Percentiles rank a stretch among this genome's conserved stretches.
Evolutionary conservation across 768 basidiomycete species (phyloP).

Genomic region (Kwoniella sp.): DNA sequence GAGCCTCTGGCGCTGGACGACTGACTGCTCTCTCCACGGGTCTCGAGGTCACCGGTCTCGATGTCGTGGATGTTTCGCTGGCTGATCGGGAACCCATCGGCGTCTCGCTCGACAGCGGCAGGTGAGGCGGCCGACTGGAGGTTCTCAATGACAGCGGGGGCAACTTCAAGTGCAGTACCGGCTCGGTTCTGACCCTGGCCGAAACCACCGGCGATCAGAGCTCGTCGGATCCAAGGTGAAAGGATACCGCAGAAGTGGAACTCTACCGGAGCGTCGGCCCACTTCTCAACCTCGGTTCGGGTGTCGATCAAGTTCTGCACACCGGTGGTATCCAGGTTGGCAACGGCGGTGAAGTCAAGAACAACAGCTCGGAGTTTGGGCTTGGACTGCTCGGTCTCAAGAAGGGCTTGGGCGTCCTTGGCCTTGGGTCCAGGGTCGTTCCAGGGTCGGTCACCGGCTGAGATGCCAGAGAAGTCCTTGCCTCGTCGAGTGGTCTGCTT

Average conservation of each 20-base stretch:
- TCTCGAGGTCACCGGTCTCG: conserved; percentile 8
- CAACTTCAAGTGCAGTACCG: conserved; percentile 66
- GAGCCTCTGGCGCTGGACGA: conserved; percentile 5
- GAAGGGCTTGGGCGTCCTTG: conserved; percentile 60
- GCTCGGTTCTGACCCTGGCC: conserved; percentile 64
- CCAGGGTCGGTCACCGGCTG: conserved; percentile 79
- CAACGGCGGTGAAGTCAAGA: conserved; percentile 83
- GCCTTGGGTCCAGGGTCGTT: conserved; percentile 81
- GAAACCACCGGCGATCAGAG: conserved; percentile 77
- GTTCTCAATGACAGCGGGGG: conserved; percentile 64
- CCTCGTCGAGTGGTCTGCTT: conserved; percentile 76
- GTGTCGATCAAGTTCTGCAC: conserved; percentile 89
- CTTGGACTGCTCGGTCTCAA: conserved; percentile 60
- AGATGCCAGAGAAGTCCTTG: conserved; percentile 68
- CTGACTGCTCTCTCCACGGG: not conserved
- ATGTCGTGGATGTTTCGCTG: conserved; percentile 19
- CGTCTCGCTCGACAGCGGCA: conserved; percentile 49
- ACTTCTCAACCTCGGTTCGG: conserved; percentile 81
- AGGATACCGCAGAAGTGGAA: conserved; percentile 94
- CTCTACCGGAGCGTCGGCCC: conserved; percentile 71
- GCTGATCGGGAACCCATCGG: conserved; percentile 29
- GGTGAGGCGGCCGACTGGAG: conserved; percentile 52
- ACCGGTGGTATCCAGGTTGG: conserved; percentile 87
- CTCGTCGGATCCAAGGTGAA: conserved; percentile 91
- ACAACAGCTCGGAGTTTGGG: conserved; percentile 82